A percentile compares a stretch with the other conserved stretches of the same genome.
Evolutionary conservation across 164 flowering plant species (phyloP).

Genomic region (Liquidambar formosana): DNA sequence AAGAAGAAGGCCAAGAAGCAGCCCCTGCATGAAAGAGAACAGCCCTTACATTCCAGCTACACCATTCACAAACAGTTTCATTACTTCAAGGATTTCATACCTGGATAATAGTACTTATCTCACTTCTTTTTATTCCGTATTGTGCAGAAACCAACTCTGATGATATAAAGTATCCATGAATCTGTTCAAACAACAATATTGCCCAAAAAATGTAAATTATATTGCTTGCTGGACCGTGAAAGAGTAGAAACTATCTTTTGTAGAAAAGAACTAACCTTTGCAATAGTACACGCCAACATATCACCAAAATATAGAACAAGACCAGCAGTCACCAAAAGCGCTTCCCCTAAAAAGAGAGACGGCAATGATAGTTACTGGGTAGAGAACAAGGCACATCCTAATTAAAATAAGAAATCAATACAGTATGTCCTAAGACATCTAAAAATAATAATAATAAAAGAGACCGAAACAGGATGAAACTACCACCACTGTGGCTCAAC

Average conservation of each 20-base stretch:
- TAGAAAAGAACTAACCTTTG: constrained; percentile 47
- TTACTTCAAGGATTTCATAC: constrained; percentile 30
- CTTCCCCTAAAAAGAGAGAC: constrained; percentile 62
- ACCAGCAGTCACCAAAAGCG: constrained; percentile 75
- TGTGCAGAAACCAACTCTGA: constrained; percentile 33
- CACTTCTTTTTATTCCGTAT: constrained; percentile 59
- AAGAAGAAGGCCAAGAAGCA: constrained; percentile 74
- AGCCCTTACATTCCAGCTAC: constrained; percentile 1
- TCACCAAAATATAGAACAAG: constrained; percentile 81
- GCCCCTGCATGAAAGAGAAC: constrained; percentile 57
- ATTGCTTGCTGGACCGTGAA: background rate
- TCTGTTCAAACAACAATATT: constrained; percentile 37
- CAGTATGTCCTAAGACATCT: no score
- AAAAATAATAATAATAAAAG: background rate
- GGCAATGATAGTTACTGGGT: background rate
- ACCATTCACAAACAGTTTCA: constrained; percentile 9
- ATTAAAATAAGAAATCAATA: background rate
- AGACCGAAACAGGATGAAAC: no score
- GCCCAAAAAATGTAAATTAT: constrained; percentile 7
- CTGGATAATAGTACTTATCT: constrained; percentile 81
- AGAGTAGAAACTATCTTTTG: background rate
- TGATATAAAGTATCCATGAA: constrained; percentile 30
- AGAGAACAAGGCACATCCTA: background rate
- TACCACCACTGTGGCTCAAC: background rate
- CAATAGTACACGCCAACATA: constrained; percentile 61